Evolutionary conservation across 2,329 filamentous ascomycete genomes (phyloP).

Genomic region (Clarireedia monteithiana): DNA sequence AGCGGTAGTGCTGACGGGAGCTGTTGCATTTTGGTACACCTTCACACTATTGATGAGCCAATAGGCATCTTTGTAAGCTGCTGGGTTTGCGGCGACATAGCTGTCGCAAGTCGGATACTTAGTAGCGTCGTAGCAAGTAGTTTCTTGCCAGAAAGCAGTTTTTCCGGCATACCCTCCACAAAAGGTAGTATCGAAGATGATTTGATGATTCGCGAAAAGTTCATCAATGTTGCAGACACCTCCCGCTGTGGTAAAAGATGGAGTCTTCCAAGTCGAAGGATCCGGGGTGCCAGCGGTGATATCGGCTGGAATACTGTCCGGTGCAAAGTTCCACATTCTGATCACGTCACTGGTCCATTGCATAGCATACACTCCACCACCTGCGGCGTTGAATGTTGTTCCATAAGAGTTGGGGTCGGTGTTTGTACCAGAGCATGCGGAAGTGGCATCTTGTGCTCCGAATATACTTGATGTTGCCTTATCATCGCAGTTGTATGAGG

Average conservation of each 20-base stretch:
- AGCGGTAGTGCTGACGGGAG: slow-evolving; percentile 27
- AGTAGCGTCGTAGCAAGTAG: slow-evolving; percentile 37
- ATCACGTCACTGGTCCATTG: slow-evolving; percentile 63
- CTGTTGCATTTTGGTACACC: slow-evolving; percentile 19
- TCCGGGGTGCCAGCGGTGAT: slow-evolving; percentile 49
- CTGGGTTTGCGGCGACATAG: slow-evolving; percentile 24
- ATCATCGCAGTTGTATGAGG: slow-evolving; percentile 20
- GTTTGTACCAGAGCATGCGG: slow-evolving; percentile 26
- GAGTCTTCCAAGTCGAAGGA: slow-evolving; percentile 58
- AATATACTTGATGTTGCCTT: slow-evolving; percentile 23
- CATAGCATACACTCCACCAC: slow-evolving; percentile 61
- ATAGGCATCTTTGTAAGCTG: slow-evolving; percentile 18
- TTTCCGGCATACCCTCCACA: slow-evolving; percentile 55
- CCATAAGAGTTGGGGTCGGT: slow-evolving; percentile 38
- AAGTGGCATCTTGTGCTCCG: slow-evolving; percentile 32
- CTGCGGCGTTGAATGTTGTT: slow-evolving; percentile 54
- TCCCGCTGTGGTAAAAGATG: slow-evolving; percentile 56
- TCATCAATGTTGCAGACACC: slow-evolving; percentile 54
- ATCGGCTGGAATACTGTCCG: slow-evolving; percentile 54
- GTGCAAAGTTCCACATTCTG: slow-evolving; percentile 68
- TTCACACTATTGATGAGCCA: slow-evolving; percentile 25
- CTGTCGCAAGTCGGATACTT: slow-evolving; percentile 17
- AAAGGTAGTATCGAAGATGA: slow-evolving; percentile 69
- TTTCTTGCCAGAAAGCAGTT: slow-evolving; percentile 45
- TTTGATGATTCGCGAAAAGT: slow-evolving; percentile 60